Base-by-base conservation (phyloP, 768 basidiomycete species). In the Mycena rosella region DNA sequence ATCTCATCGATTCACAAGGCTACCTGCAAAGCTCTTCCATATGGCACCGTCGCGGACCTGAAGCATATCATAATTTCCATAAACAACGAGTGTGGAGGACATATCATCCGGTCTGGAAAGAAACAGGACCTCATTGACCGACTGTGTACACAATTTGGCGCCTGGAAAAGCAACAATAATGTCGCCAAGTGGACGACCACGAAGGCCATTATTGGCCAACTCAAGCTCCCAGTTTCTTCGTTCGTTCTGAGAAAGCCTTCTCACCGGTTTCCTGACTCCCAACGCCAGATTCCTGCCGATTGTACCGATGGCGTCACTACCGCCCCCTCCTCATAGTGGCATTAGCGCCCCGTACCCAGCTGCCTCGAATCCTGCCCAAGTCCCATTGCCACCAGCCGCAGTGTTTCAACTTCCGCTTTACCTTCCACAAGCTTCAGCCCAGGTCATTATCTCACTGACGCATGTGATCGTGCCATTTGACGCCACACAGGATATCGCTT, bases 401-500 rank as follows among this genome's bases (percentile, higher is more conserved):
- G 65, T 20, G 49, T 18, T 3, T 67, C 66, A n/a, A 52, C 44
- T 4, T n/a, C 47, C 10, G 30, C n/a, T 20, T 9, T 56, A 3
- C 51, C 61, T 48, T 27, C 60, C 11, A 20, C 48, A 9, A 60
- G 6, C 26, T 60, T 48, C 24, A 49, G 13, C 29, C 55, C 45
- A 56, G 60, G 60, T 68, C 20, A 29, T 26, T 51, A 3, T 49
- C 17, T 8, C 17, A 7, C 24, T 9, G 6, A 9, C 15, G n/a
- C 15, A 0, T 27, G 5, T 7, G 14, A 14, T 49, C 34, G 24
- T 49, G 42, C 18, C 11, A 5, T 34, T 45, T 55, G 30, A 54
- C 47, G 30, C 49, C 49, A 18, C 22, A 8, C 40, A 59, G 64
- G 40, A 13, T 56, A 48, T 29, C 82, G 81, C 56, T 89, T 88